Conservation (phyloP, 2,329 filamentous ascomycete genomes). For the Botrytis aclada region DNA sequence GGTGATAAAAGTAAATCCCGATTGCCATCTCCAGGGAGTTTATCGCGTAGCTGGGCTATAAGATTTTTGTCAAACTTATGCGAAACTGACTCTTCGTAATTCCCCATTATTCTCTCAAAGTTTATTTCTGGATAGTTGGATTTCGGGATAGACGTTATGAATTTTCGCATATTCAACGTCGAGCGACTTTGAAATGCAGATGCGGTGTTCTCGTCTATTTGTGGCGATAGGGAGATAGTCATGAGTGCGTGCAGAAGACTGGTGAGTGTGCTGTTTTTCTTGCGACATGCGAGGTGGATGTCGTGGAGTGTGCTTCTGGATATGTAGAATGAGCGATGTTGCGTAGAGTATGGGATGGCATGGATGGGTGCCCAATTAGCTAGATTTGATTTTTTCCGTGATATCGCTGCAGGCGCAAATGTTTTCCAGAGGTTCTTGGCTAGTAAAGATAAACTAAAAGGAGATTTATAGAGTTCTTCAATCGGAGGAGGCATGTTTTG, state of each 20-base stretch:
- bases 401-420: not conserved
- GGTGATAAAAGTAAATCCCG: not conserved
- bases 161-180: not conserved
- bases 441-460: not conserved
- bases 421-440: not conserved
- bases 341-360: not conserved
- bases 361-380: not conserved
- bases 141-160: fast-evolving
- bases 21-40: not conserved
- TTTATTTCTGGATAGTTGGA: fast-evolving
- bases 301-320: not conserved
- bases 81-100: not conserved
- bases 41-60: not conserved
- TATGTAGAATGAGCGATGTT: not conserved
- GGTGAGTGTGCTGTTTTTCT: not conserved
- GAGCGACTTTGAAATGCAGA: not conserved
- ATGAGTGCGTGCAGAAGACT: not conserved
- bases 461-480: not conserved
- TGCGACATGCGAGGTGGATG: not conserved
- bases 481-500: not conserved
- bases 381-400: not conserved
- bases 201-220: not conserved
- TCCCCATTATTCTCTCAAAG: not conserved
- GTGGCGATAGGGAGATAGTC: not conserved
- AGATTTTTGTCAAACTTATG: not conserved